Percentiles rank a stretch among this genome's conserved stretches.
phyloP scores from a whole-genome alignment of 1,139 yeast species.

The Debaryomyces udenii region DNA sequence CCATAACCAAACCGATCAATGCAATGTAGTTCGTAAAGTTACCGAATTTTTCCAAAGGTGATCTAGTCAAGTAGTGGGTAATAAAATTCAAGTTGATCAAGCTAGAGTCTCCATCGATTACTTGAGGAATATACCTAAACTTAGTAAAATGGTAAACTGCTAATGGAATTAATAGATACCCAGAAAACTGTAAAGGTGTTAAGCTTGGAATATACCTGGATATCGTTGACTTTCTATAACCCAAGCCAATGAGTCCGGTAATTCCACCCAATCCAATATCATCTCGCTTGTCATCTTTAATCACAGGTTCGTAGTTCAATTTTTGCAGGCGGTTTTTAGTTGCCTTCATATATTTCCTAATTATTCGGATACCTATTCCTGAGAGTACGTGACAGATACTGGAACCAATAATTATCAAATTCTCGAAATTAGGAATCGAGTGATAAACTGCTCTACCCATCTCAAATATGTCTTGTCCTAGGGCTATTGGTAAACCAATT shows the following conservation, averaged over 20 bases:
- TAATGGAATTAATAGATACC: slow-evolving; percentile 54
- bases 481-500: slow-evolving; percentile 36
- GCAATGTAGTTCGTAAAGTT: slow-evolving; percentile 24
- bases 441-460: slow-evolving; percentile 67
- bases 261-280: slow-evolving; percentile 65
- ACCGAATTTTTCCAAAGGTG: slow-evolving; percentile 21
- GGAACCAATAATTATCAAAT: slow-evolving; percentile 49
- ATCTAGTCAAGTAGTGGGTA: slow-evolving; percentile 40
- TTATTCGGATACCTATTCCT: slow-evolving; percentile 53
- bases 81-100: slow-evolving; percentile 58
- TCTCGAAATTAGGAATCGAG: slow-evolving; percentile 50
- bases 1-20: slow-evolving; percentile 26
- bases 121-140: slow-evolving; percentile 52
- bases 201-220: slow-evolving; percentile 35
- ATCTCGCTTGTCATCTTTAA: slow-evolving; percentile 32
- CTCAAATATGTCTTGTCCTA: slow-evolving; percentile 60
- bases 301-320: slow-evolving; percentile 19
- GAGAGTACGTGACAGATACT: slow-evolving; percentile 52
- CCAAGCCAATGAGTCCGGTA: slow-evolving; percentile 55
- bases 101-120: slow-evolving; percentile 67
- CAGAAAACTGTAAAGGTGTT: slow-evolving; percentile 60
- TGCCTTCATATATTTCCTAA: slow-evolving; percentile 28
- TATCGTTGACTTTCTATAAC: slow-evolving; percentile 50
- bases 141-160: slow-evolving; percentile 50
- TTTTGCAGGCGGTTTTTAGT: slow-evolving; percentile 10